Conservation (phyloP, 2,329 filamentous ascomycete genomes). For the Ceratocystis cubensis region DNA sequence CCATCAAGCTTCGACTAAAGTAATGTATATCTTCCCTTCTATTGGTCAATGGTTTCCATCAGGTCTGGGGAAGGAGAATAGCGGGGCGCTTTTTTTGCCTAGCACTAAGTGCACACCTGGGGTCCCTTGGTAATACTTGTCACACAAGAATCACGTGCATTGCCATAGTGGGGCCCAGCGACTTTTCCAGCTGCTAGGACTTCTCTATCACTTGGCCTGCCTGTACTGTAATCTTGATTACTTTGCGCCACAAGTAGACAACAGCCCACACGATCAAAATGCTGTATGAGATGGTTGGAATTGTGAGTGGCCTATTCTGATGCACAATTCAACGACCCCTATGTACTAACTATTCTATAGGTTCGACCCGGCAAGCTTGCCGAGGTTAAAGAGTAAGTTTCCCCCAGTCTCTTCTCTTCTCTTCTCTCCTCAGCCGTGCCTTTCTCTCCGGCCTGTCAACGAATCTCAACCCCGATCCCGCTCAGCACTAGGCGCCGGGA, state of each 20-base stretch:
- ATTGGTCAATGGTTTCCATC: conserved; percentile 2
- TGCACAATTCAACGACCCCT: conserved; percentile 17
- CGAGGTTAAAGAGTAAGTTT: conserved; percentile 85
- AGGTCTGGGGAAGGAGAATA: not conserved
- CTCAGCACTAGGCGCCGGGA: no score
- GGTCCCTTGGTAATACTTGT: not conserved
- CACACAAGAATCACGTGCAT: not conserved
- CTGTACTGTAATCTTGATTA: not conserved
- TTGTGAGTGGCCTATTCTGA: conserved; percentile 50
- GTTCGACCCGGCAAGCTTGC: conserved; percentile 79
- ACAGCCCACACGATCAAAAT: conserved; percentile 39
- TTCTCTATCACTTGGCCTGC: not conserved
- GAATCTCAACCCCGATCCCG: conserved; percentile 14
- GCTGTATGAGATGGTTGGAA: conserved; percentile 95
- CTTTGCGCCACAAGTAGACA: not conserved
- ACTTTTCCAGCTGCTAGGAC: conserved; percentile 1
- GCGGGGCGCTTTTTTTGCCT: not conserved
- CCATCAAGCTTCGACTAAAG: not conserved
- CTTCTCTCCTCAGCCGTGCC: not conserved
- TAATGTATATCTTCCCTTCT: not conserved
- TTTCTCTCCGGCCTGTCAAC: not conserved
- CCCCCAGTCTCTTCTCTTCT: conserved; percentile 15
- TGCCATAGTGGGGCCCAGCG: not conserved
- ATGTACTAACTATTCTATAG: conserved; percentile 35
- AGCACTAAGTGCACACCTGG: not conserved